Base-by-base conservation (phyloP, 306 rosid genomes). In the Oxytropis ochrocephala region DNA sequence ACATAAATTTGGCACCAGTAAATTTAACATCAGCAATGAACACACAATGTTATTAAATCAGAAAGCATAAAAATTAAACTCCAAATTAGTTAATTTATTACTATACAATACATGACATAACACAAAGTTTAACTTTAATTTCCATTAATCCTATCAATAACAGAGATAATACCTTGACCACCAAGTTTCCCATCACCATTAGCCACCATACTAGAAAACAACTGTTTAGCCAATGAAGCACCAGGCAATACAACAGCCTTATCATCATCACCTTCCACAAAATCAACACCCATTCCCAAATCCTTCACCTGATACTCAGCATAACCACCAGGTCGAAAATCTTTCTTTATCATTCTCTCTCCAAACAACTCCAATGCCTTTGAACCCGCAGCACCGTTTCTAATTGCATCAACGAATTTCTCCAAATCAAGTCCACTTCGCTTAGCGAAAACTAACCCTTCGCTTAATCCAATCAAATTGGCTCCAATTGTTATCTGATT, bases 251-350 rank as follows among this genome's bases (percentile, higher is more conserved):
- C 97, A 13, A 65, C 87, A 49, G 68, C 81, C 7, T 59, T 61
- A 51, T 11, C 84, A 30, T 76, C 87, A 13, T 9, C 79, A 32
- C 76, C 82, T 62, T 85, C 96, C 4, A 79, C 89, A 61, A 77
- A 73, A 75, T 87, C 80, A 42, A 89, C 87, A 0, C 87, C 96
- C 97, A 91, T 85, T 6, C 97, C 97, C 80, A 91, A 65, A 76
- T 91, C 97, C 88, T 89, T 91, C 67, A 91, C 91, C 80, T 82
- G 80, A 59, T 91, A 91, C 83, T 87, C 97, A 0, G 77, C 85
- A 50, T 77, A 82, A 54, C 90, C 89, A 24, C 97, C 97, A 0
- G 95, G 84, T 70, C 85, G 38, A 29, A 70, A 92, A 43, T 92
- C 96, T 67, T 74, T 76, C 46, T 51, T 56, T 5, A 89, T 76